Percentiles rank a stretch among this genome's conserved stretches.
Conservation (phyloP, 148 eudicot genomes). For the Vaccinium vitisidaea region DNA sequence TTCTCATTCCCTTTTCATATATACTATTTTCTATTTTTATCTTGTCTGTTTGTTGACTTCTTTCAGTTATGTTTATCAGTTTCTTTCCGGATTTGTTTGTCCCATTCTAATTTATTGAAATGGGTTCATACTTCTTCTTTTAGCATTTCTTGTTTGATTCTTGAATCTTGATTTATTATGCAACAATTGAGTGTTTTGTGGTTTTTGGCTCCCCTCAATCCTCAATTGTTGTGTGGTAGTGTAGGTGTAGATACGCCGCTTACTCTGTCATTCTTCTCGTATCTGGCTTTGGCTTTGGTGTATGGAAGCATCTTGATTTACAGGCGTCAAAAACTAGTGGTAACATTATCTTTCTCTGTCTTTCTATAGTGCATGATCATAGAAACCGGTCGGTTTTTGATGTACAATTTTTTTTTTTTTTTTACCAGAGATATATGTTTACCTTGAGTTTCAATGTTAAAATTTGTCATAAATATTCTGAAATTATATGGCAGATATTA, state of each 20-base stretch:
- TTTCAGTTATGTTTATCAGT: background rate
- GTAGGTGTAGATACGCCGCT: conserved; percentile 81
- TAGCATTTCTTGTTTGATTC: background rate
- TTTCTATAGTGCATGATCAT: background rate
- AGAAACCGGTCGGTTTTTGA: background rate
- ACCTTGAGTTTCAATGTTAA: background rate
- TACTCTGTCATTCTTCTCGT: conserved; percentile 65
- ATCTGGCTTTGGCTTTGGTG: conserved; percentile 60
- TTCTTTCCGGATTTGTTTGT: background rate
- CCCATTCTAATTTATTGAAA: background rate
- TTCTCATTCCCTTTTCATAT: background rate
- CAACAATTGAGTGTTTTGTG: background rate
- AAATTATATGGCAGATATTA: background rate
- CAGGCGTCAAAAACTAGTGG: conserved; percentile 62
- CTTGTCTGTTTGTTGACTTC: background rate
- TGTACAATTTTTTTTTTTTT: background rate
- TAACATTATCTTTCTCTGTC: conserved; percentile 13
- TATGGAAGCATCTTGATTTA: conserved; percentile 74
- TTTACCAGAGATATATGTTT: background rate
- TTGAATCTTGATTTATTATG: background rate
- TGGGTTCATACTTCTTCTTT: background rate
- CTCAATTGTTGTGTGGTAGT: background rate
- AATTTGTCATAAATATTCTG: background rate
- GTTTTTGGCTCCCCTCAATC: background rate
- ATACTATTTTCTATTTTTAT: background rate